phyloP scores from a whole-genome alignment of 345 rosid species.

The Rubroshorea leprosula region DNA sequence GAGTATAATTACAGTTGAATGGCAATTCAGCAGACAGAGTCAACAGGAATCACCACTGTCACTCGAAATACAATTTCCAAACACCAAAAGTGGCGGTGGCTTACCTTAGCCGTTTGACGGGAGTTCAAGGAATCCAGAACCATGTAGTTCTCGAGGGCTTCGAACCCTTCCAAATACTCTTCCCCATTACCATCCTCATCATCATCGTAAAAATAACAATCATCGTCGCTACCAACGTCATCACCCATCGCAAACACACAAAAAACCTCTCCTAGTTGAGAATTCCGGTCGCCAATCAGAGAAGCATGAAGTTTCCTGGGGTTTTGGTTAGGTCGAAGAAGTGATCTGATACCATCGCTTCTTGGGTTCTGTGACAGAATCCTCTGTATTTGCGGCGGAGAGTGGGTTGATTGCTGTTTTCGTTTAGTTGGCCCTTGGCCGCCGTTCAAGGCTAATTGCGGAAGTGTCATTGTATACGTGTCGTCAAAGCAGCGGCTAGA shows the following conservation, averaged over 20 bases:
- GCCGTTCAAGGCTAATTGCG: too few relatives aligned
- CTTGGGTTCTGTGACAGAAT: too few relatives aligned
- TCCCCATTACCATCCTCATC: slow-evolving; percentile 4
- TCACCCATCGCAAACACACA: neutral
- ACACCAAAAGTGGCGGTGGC: neutral
- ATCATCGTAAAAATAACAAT: neutral
- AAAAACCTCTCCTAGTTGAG: neutral
- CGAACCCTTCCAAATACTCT: neutral
- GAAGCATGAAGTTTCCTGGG: neutral
- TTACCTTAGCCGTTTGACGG: slow-evolving; percentile 1
- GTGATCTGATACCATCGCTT: too few relatives aligned
- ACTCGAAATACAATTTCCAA: too few relatives aligned
- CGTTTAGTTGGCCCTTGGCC: too few relatives aligned
- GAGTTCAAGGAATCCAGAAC: neutral
- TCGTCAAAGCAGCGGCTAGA: too few relatives aligned
- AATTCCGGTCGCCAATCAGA: neutral
- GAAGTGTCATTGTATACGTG: too few relatives aligned
- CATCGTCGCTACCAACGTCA: slow-evolving; percentile 5
- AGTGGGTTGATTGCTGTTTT: too few relatives aligned
- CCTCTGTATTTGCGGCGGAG: too few relatives aligned
- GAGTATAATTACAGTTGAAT: too few relatives aligned
- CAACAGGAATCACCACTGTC: too few relatives aligned
- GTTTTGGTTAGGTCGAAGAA: neutral
- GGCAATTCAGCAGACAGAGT: neutral
- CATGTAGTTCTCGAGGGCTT: neutral